Percentiles rank a stretch among this genome's conserved stretches.
These are phyloP conservation scores for Coemansia aciculifera DNA, from an alignment of 192 early-diverging fungal genomes.

Conservation along the genomic window DNA sequence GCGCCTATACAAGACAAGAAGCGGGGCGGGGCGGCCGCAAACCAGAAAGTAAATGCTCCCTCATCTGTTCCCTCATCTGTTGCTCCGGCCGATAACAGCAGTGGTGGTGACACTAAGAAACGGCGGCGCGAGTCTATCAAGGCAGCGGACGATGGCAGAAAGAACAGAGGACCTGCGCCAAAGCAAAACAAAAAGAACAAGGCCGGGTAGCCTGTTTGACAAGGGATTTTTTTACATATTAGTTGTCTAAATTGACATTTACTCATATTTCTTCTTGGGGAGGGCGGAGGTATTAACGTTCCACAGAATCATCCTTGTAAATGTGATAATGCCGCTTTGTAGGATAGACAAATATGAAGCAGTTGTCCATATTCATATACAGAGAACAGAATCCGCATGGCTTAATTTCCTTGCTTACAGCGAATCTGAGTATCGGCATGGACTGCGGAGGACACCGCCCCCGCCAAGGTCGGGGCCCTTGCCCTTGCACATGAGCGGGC, in stretches of 20 bases:
- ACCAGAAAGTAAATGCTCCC: background rate
- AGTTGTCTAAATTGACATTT: background rate
- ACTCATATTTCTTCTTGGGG: background rate
- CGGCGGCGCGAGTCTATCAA: background rate
- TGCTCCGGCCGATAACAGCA: background rate
- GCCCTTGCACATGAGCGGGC: background rate
- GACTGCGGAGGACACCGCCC: background rate
- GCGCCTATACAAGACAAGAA: slow-evolving; percentile 27
- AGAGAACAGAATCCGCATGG: background rate
- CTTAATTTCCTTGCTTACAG: background rate
- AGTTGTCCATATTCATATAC: background rate
- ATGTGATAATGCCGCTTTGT: background rate
- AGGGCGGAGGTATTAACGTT: no score
- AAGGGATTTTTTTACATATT: background rate
- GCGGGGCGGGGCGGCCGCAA: background rate
- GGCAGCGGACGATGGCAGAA: background rate
- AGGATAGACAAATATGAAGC: background rate
- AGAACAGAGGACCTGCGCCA: background rate
- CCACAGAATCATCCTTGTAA: background rate
- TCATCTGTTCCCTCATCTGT: background rate
- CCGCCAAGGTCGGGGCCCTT: background rate
- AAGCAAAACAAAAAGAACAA: background rate
- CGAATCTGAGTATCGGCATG: background rate
- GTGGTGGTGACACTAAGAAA: background rate
- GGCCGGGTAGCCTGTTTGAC: background rate